Evolutionary conservation across 192 early-diverging fungal genomes (phyloP), one percentile per base, ranked within the genome.

Genomic region (Umbelopsis sp.): DNA sequence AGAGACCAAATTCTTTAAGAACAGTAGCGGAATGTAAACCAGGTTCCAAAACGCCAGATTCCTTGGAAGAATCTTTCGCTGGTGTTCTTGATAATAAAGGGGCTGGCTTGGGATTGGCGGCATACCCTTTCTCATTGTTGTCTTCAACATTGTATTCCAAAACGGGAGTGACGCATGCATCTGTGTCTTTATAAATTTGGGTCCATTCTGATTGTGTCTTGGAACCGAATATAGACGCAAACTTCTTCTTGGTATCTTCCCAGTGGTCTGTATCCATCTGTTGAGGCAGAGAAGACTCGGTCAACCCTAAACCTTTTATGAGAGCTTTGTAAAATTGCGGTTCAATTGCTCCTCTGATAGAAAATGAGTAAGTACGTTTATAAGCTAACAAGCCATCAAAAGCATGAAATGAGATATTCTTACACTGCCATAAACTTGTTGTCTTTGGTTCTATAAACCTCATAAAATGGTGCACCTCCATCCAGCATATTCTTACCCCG

Each of bases 101-200:
- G 10, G 88, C 83, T 5, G 87, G 84, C 25, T 75, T 65, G 17
- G 89, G 89, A 53, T 76, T 72, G 45, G 65, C 45, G 7, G 81
- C 74, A 22, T 31, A 76, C 43, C 79, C 74, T 71, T 21, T 81
- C 68, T 32, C 81, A 69, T 72, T 75, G 69, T 73, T 65, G 3
- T 59, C 20, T 9, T 73, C 44, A n/a, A 21, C 74, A 25, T 79
- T 56, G 22, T 72, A 69, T 20, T 83, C 83, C 54, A 91, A 54
- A 6, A 91, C 81, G n/a, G 90, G 90, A 17, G 87, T 87, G 11
- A 84, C 84, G 71, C 90, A 91, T 0, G 90, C 89, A 76, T 91
- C 90, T 6, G 81, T 86, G 11, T 76, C 73, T 36, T 85, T 74
- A 80, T 89, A 90, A 22, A 91, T 76, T 24, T 70, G 56, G 4